These are phyloP conservation scores for Lasiodiplodia sp. DNA, from an alignment of 2,329 filamentous ascomycete genomes.

Conservation along the genomic window DNA sequence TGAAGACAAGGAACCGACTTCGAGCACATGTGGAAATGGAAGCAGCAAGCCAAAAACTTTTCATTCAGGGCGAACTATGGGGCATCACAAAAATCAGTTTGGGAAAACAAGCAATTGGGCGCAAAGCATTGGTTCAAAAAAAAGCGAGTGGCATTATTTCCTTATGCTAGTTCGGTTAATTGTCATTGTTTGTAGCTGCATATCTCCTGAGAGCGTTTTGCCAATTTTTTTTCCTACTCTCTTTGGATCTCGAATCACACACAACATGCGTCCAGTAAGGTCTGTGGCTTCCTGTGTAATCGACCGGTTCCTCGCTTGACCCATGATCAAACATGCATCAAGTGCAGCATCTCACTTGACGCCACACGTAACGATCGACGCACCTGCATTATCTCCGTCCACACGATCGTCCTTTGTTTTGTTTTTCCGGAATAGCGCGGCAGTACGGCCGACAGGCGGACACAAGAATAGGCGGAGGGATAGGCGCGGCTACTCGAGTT, in stretches of 20 bases:
- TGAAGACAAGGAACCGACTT: not conserved
- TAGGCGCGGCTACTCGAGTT: not conserved
- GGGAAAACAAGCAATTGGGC: not conserved
- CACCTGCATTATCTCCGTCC: not conserved
- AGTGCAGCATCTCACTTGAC: not conserved
- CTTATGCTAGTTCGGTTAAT: not conserved
- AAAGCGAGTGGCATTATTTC: not conserved
- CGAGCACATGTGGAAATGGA: not conserved
- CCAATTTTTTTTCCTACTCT: not conserved
- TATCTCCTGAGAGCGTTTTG: not conserved
- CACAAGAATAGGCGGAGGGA: not conserved
- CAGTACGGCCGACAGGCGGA: not conserved
- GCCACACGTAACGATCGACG: not conserved
- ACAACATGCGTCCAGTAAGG: not conserved
- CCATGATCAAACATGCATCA: not conserved
- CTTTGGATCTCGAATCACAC: not conserved
- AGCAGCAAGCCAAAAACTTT: not conserved
- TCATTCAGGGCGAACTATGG: not conserved
- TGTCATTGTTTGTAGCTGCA: not conserved
- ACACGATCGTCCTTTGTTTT: not conserved
- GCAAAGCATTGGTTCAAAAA: slow-evolving; percentile 3
- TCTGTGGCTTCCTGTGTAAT: not conserved
- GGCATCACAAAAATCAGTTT: not conserved
- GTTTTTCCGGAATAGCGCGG: not conserved
- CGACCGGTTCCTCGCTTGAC: not conserved